Conservation (phyloP, 2,329 filamentous ascomycete species). For the Ceratocystis colombiana region DNA sequence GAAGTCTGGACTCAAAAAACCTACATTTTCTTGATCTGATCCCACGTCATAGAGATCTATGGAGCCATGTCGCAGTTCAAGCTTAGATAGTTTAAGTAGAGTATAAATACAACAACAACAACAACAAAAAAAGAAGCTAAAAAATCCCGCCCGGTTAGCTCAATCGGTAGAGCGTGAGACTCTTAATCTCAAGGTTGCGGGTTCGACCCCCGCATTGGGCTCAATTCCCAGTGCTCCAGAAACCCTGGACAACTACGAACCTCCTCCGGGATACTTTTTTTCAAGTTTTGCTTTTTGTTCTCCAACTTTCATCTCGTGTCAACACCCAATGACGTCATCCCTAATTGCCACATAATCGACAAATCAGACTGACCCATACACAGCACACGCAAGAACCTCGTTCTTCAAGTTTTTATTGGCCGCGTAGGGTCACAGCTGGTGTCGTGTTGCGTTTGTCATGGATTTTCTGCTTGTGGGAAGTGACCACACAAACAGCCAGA, state of each 20-base stretch:
- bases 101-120: no score
- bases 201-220: slow-evolving; percentile 34
- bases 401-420: not conserved
- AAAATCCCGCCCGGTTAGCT: slow-evolving; percentile 46
- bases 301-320: not conserved
- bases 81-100: no score
- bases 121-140: no score
- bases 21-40: no score
- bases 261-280: not conserved
- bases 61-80: no score
- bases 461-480: no score
- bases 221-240: slow-evolving; percentile 26
- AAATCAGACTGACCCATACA: not conserved
- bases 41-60: no score
- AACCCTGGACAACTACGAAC: not conserved
- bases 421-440: no score
- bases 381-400: not conserved
- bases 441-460: no score
- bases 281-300: not conserved
- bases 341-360: not conserved
- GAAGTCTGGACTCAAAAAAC: no score
- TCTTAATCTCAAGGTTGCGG: slow-evolving; percentile 45
- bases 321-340: not conserved
- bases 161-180: slow-evolving; percentile 66
- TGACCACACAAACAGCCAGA: no score